Conservation (phyloP, 352 stramenopile genomes). For the Thraustochytrium striatum region DNA sequence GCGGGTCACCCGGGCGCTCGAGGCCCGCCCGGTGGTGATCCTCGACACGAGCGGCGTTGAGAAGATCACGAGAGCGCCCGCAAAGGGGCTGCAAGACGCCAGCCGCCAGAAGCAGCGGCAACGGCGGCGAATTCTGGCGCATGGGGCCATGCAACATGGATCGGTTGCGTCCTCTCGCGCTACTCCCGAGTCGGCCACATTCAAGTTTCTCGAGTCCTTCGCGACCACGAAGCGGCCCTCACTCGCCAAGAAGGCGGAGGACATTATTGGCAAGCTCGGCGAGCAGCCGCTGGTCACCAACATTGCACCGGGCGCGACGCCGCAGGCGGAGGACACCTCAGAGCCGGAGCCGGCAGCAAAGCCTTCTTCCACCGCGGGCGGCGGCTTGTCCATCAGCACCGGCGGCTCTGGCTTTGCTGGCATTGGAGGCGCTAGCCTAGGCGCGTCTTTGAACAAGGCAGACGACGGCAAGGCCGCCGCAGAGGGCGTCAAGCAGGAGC, state of each 20-base stretch:
- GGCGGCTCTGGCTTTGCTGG: neutral
- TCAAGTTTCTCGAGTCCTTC: neutral
- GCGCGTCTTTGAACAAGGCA: neutral
- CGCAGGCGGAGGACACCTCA: neutral
- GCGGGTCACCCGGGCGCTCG: neutral
- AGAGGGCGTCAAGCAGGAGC: neutral
- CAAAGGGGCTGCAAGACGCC: neutral
- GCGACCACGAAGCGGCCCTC: neutral
- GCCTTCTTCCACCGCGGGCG: neutral
- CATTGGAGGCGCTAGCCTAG: neutral
- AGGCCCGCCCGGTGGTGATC: neutral
- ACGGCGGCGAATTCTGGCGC: neutral
- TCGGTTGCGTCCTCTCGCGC: too few species aligned
- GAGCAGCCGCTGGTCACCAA: neutral
- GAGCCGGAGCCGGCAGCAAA: neutral
- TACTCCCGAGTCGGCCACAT: neutral
- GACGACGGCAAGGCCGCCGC: neutral
- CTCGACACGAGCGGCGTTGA: neutral
- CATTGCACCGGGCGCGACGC: neutral
- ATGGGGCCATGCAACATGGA: too few species aligned
- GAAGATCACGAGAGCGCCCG: neutral
- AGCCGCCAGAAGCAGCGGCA: neutral
- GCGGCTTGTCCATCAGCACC: neutral
- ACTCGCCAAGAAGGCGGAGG: neutral
- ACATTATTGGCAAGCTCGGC: neutral